Percentiles rank a stretch among this genome's conserved stretches.
Evolutionary conservation across 2,329 filamentous ascomycete genomes (phyloP).

Genomic region (Bertia moriformis): DNA sequence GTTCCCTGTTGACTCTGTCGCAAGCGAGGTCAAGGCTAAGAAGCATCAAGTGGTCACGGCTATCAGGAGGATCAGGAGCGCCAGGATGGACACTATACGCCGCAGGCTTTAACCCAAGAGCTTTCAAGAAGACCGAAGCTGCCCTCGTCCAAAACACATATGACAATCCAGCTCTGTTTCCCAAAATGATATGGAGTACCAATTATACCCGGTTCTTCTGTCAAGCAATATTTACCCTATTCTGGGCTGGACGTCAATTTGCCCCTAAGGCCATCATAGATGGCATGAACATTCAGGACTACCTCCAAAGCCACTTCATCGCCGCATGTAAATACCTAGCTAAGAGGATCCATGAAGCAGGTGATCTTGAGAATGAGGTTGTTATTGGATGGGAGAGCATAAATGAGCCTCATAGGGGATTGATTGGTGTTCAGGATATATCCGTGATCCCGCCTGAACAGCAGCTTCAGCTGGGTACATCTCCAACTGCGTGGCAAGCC

Average conservation of each 20-base stretch:
- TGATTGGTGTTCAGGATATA: conserved; percentile 7
- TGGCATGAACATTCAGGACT: conserved; percentile 11
- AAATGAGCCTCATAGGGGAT: conserved; percentile 10
- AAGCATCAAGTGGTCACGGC: conserved; percentile 9
- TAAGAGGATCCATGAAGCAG: conserved; percentile 3
- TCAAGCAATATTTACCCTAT: conserved; percentile 8
- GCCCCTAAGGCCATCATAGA: conserved; percentile 8
- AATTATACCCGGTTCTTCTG: conserved; percentile 9
- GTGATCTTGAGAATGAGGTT: conserved; percentile 4
- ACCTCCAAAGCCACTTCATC: conserved; percentile 9
- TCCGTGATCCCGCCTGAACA: conserved; percentile 6
- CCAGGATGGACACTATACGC: conserved; percentile 10
- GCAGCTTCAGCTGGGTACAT: conserved; percentile 9
- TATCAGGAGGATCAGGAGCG: conserved; percentile 9
- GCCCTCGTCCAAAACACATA: conserved; percentile 9
- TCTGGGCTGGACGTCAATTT: conserved; percentile 8
- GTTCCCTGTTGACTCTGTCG: neutral
- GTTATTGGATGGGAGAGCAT: conserved; percentile 10
- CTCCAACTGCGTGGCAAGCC: conserved; percentile 7
- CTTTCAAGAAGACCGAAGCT: conserved; percentile 9
- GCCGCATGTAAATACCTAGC: conserved; percentile 7
- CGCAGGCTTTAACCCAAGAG: conserved; percentile 8
- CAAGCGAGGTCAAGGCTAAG: too few relatives aligned
- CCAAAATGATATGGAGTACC: conserved; percentile 12
- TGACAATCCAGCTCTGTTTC: conserved; percentile 9